Evolutionary conservation across 768 basidiomycete species (phyloP), one percentile per base, ranked within the genome.

Genomic region (Gymnopilus junonius): DNA sequence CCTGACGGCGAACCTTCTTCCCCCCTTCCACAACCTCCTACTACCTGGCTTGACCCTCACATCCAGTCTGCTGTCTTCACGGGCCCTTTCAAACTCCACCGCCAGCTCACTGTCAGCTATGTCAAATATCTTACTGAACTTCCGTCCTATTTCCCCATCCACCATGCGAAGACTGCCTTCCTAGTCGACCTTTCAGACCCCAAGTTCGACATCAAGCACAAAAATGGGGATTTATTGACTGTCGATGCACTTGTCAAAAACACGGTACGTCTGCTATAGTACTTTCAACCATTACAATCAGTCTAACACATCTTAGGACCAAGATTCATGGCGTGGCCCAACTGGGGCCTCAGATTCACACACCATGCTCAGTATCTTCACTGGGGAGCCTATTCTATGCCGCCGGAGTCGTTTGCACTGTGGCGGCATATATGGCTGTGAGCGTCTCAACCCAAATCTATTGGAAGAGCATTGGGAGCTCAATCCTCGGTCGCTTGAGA

Each of bases 161-260:
- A 53, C 34, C 34, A 45, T 2, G 43, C 37, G 8, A 14, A 46
- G 5, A 66, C 63, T 1, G 69, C 66, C 3, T 66, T 66, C 31
- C 48, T 70, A 3, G 14, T 72, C 17, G 64, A 72, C 55, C 34
- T 64, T 8, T 48, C 62, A 0, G 56, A 66, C 46, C 59, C 64
- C 23, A 67, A 66, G 35, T 69, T 58, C 32, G 34, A 60, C 20
- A 40, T 70, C 32, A 43, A n/a, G 12, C 55, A 67, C 39, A 64
- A 67, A 11, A 34, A 63, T 2, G 69, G 58, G 5, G 39, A 43
- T 15, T 32, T 65, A 4, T 20, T 62, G 29, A 59, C 63, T 4
- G 59, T 65, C 3, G 71, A 70, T 43, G 63, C 65, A 0, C 54
- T 72, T 8, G 63, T 72, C 5, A 70, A 72, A 59, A 69, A 70